phyloP scores from a whole-genome alignment of 1,284 basidiomycete species.

The Fomes fomentarius region DNA sequence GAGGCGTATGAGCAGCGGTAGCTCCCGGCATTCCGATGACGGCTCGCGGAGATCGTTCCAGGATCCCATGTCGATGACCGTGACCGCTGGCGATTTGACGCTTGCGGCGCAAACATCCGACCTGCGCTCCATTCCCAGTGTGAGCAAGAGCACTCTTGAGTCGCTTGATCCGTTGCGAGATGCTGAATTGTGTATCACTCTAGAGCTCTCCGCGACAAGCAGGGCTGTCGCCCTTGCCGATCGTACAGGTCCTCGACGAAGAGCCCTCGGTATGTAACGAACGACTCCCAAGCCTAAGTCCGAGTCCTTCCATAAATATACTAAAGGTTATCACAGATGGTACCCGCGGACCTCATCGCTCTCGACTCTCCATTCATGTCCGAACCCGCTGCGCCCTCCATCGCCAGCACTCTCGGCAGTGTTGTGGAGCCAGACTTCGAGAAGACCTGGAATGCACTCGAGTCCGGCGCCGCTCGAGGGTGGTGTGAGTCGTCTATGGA shows the following conservation, averaged over 20 bases:
- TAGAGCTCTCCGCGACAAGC: conserved; percentile 24
- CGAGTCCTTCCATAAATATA: too few species aligned
- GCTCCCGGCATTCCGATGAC: conserved; percentile 32
- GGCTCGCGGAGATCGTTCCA: conserved; percentile 31
- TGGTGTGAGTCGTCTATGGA: conserved; percentile 66
- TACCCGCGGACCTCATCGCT: conserved; percentile 61
- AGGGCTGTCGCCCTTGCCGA: conserved; percentile 19
- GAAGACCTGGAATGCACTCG: conserved; percentile 54
- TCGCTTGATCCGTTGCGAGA: too few species aligned
- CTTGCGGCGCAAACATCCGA: conserved; percentile 48
- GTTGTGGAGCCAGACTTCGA: conserved; percentile 50
- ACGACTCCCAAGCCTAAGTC: too few species aligned
- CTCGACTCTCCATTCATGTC: conserved; percentile 69
- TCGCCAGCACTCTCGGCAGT: conserved; percentile 19
- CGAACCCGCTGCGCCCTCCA: conserved; percentile 38
- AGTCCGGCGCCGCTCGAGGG: conserved; percentile 52
- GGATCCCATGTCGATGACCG: conserved; percentile 41
- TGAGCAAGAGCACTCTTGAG: too few species aligned
- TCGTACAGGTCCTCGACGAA: conserved; percentile 29
- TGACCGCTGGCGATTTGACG: conserved; percentile 62
- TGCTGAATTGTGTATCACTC: too few species aligned
- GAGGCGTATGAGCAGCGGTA: conserved; percentile 35
- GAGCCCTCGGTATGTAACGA: conserved; percentile 25
- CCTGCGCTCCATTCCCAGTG: conserved; percentile 37
- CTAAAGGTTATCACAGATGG: too few species aligned